Percentiles rank a stretch among this genome's conserved stretches.
Evolutionary conservation across 192 early-diverging fungal species (phyloP).

Genomic region (Dispira simplex): DNA sequence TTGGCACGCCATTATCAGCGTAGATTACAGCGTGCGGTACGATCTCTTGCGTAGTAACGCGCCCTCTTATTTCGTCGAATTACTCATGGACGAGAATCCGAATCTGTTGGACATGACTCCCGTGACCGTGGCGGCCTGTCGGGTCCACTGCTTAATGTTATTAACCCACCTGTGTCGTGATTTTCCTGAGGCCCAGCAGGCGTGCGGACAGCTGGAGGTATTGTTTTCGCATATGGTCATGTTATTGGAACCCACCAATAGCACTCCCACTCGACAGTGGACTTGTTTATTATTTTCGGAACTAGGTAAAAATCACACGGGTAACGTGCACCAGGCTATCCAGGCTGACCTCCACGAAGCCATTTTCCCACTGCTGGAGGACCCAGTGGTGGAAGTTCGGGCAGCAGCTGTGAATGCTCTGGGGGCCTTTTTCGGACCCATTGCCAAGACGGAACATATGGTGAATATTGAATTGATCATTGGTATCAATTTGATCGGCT

Average conservation of each 20-base stretch:
- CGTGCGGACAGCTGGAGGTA: constrained; percentile 34
- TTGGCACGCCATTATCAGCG: constrained; percentile 91
- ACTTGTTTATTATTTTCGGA: constrained; percentile 71
- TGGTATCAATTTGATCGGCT: constrained; percentile 39
- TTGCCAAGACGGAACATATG: constrained; percentile 45
- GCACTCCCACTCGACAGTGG: constrained; percentile 64
- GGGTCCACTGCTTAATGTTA: constrained; percentile 61
- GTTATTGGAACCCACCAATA: constrained; percentile 21
- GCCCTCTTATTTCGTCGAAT: constrained; percentile 84
- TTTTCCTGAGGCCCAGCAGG: constrained; percentile 66
- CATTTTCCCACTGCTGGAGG: constrained; percentile 36
- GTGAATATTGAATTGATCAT: constrained; percentile 51
- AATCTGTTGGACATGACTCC: neutral
- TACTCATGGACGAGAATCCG: constrained; percentile 53
- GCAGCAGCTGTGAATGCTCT: constrained; percentile 62
- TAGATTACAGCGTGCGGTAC: constrained; percentile 75
- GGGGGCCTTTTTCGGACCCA: constrained; percentile 51
- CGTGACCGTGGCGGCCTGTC: constrained; percentile 1
- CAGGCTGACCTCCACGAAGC: constrained; percentile 44
- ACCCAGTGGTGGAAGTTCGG: constrained; percentile 68
- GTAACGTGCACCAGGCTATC: constrained; percentile 37
- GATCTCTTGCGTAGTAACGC: constrained; percentile 87
- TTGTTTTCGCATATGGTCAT: constrained; percentile 20
- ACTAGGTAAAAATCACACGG: constrained; percentile 64
- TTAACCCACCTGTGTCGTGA: constrained; percentile 85